Evolutionary conservation across 306 rosid species (phyloP), one percentile per base, ranked within the genome.

Genomic region (Cicer arietinum): DNA sequence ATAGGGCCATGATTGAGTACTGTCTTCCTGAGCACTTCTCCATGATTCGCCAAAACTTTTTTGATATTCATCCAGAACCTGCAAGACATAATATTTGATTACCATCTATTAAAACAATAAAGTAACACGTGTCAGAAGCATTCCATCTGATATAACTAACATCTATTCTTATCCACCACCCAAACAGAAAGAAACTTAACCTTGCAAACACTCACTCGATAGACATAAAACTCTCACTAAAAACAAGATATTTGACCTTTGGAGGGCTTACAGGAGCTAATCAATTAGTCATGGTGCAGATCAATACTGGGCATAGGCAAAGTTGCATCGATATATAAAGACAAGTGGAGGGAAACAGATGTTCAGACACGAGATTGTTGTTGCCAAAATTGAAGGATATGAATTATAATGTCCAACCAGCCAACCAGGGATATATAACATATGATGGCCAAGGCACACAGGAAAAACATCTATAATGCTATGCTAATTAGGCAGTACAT

Each of bases 31-130:
- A 51, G 16, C 83, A 81, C 67, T 80, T 84, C 87, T 89, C 99
- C 99, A 94, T 45, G 99, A 79, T 48, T 90, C 97, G 18, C 99
- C 97, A 83, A 88, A 91, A 30, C 1, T 45, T 77, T 92, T 89
- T 80, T 87, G 90, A 82, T 92, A 92, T 86, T 94, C 99, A 75
- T 94, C 99, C 17, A 94, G 12, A 64, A 94, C 84, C 99, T 94
- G 86, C 40, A 59, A 77, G 73, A 71, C 67, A 74, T 40, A 63
- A 14, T 22, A 79, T 67, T 69, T 78, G 22, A 46, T 44, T 59
- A 78, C 8, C 8, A 54, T 16, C 12, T 58, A 50, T 65, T 62
- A 67, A 75, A 70, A 18, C 41, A 59, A 14, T 39, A 74, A 73
- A 12, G 54, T 52, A 40, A 22, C 67, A 70, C 25, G 64, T 12